Evolutionary conservation across 495 filamentous ascomycete species (phyloP).

Genomic region (Trichoderma erinaceum): DNA sequence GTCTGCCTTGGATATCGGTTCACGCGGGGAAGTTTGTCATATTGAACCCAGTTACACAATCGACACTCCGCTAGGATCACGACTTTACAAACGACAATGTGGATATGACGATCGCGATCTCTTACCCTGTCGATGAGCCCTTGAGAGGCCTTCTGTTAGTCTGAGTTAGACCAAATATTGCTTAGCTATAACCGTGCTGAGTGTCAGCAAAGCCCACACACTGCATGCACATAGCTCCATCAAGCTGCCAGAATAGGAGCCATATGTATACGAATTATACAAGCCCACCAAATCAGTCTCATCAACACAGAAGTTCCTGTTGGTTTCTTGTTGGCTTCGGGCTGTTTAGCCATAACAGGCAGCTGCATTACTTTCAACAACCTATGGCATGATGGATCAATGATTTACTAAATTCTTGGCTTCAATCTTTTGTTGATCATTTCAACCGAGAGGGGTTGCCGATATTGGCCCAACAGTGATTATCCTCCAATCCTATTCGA

Average conservation of each 20-base stretch:
- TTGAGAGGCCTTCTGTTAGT: background rate
- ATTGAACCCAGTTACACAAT: background rate
- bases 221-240: background rate
- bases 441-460: background rate
- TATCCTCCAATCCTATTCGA: no score
- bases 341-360: background rate
- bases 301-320: background rate
- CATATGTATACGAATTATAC: background rate
- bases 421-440: background rate
- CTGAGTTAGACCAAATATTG: background rate
- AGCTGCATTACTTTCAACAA: background rate
- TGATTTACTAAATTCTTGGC: background rate
- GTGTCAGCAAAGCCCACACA: constrained; percentile 1
- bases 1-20: background rate
- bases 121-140: background rate
- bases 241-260: background rate
- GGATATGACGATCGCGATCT: background rate
- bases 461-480: no score
- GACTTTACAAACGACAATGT: background rate
- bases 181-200: background rate
- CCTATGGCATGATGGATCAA: no score
- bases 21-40: background rate
- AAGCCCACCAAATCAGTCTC: background rate
- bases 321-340: background rate
- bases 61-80: background rate